Conservation (phyloP, 2,329 filamentous ascomycete species). For the Fusarium temperatum region DNA sequence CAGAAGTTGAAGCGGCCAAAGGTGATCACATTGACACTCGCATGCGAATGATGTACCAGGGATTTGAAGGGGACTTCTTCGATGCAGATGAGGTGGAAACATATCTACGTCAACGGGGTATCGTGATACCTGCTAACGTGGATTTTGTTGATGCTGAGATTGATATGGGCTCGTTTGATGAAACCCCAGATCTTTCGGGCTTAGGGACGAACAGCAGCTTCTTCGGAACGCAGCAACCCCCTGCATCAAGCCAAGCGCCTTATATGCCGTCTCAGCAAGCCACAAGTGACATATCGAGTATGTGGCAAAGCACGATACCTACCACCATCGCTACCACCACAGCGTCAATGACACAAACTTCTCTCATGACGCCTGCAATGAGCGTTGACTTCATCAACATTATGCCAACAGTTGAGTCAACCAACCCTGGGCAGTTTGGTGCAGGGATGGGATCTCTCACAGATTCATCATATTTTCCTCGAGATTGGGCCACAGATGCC, state of each 20-base stretch:
- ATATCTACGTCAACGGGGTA: slow-evolving; percentile 72
- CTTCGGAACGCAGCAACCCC: slow-evolving; percentile 13
- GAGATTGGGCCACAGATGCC: slow-evolving; percentile 25
- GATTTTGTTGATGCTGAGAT: slow-evolving; percentile 70
- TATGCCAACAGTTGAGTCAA: not conserved
- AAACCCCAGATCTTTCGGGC: slow-evolving; percentile 7
- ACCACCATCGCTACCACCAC: slow-evolving; percentile 12
- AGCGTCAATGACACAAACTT: slow-evolving; percentile 3
- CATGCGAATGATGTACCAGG: slow-evolving; percentile 64
- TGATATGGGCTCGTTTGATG: slow-evolving; percentile 52
- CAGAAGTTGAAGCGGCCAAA: slow-evolving; percentile 50
- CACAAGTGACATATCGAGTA: not conserved
- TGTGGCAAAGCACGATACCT: slow-evolving; percentile 28
- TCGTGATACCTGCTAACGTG: slow-evolving; percentile 67
- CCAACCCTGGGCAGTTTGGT: slow-evolving; percentile 14
- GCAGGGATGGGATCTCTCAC: slow-evolving; percentile 14
- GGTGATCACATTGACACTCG: slow-evolving; percentile 56
- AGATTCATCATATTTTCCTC: slow-evolving; percentile 19
- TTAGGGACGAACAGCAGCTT: slow-evolving; percentile 5
- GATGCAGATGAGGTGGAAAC: slow-evolving; percentile 80
- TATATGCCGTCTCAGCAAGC: slow-evolving; percentile 7
- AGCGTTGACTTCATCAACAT: slow-evolving; percentile 13
- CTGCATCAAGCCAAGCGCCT: not conserved
- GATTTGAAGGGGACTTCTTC: slow-evolving; percentile 79
- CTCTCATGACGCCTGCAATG: slow-evolving; percentile 9